Conservation (phyloP, 352 stramenopile genomes). For the Phytophthora quininea region DNA sequence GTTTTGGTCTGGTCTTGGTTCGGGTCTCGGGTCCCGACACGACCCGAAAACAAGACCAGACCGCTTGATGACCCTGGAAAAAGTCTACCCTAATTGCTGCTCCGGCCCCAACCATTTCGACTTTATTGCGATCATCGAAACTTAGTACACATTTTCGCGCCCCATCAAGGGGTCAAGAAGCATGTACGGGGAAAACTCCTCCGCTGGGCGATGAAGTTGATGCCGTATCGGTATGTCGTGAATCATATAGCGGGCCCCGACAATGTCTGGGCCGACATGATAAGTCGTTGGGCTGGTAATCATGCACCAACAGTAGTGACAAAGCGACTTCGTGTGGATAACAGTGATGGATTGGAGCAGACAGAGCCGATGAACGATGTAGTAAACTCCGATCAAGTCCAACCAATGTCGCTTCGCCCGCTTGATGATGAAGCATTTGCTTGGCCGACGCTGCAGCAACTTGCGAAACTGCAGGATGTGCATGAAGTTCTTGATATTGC, state of each 20-base stretch:
- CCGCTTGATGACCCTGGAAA: no score
- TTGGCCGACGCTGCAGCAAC: background rate
- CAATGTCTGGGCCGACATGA: slow-evolving; percentile 13
- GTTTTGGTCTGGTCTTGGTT: no score
- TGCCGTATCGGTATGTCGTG: slow-evolving; percentile 2
- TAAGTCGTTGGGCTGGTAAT: slow-evolving; percentile 2
- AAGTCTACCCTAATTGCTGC: no score
- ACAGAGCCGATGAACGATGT: background rate
- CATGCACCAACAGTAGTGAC: background rate
- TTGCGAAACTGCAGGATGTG: slow-evolving; percentile 9
- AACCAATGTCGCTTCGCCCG: background rate
- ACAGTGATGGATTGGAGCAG: background rate
- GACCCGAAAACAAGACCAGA: no score
- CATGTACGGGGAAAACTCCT: slow-evolving; percentile 1
- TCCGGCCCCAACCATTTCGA: background rate
- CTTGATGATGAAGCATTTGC: background rate
- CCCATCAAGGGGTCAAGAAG: background rate
- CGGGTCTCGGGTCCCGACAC: no score
- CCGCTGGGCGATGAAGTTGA: background rate
- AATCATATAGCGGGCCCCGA: slow-evolving; percentile 1
- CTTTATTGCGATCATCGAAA: background rate
- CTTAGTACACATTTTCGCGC: background rate
- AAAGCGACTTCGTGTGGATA: background rate
- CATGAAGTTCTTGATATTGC: background rate
- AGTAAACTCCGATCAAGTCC: background rate